Conservation (phyloP, 495 filamentous ascomycete species). For the Tuber umbilicatum region DNA sequence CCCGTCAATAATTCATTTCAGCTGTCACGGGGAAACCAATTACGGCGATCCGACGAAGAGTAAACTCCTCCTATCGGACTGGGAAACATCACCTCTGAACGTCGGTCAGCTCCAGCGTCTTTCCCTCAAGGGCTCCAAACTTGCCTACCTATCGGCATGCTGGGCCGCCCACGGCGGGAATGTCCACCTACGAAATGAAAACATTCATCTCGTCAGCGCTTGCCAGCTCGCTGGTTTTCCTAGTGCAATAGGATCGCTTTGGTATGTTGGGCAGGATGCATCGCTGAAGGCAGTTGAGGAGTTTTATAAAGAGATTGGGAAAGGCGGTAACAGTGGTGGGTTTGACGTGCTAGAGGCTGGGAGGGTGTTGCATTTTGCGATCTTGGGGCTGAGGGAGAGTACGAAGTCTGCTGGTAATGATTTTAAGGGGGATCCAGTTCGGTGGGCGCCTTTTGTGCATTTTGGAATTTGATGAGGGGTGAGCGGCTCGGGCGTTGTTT, state of each 20-base stretch:
- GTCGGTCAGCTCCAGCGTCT: conserved; percentile 25
- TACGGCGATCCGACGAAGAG: conserved; percentile 32
- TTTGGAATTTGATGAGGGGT: neutral
- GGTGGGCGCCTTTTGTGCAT: neutral
- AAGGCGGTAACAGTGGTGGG: neutral
- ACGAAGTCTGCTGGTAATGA: neutral
- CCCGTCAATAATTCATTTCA: conserved; percentile 39
- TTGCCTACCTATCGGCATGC: conserved; percentile 39
- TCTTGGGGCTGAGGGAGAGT: neutral
- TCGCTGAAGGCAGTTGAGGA: neutral
- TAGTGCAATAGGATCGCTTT: conserved; percentile 43
- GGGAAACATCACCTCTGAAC: conserved; percentile 22
- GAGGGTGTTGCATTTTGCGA: neutral
- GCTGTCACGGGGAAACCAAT: conserved; percentile 26
- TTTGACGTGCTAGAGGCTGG: neutral
- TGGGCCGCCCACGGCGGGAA: conserved; percentile 34
- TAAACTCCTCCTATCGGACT: conserved; percentile 25
- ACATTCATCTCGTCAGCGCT: conserved; percentile 42
- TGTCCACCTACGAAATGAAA: conserved; percentile 40
- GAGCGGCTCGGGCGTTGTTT: neutral
- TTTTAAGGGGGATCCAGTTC: neutral
- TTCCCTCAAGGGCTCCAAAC: conserved; percentile 18
- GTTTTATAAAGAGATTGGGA: neutral
- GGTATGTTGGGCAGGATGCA: conserved; percentile 33
- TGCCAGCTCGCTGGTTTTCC: conserved; percentile 45